These are phyloP conservation scores for Elsinoe australis DNA, from an alignment of 2,329 filamentous ascomycete genomes.

Conservation along the genomic window DNA sequence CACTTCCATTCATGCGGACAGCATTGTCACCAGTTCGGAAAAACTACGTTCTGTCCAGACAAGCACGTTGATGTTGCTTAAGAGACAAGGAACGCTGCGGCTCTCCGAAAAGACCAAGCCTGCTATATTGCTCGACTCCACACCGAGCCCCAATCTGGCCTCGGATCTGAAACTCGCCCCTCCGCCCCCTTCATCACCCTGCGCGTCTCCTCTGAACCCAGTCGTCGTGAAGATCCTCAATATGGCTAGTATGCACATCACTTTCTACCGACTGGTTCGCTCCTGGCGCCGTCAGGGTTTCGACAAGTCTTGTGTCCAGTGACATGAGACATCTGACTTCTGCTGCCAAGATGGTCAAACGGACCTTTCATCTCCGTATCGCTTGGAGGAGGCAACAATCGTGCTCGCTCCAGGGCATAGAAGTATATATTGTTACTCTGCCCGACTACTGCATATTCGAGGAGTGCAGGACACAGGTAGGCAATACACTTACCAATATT, in stretches of 20 bases:
- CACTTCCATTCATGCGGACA: constrained; percentile 7
- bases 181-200: constrained; percentile 8
- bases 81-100: too few relatives aligned
- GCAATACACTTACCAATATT: background rate
- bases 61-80: too few relatives aligned
- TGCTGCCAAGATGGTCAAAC: constrained; percentile 14
- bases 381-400: constrained; percentile 8
- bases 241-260: constrained; percentile 9
- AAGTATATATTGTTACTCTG: constrained; percentile 5
- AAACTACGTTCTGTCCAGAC: too few relatives aligned
- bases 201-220: background rate
- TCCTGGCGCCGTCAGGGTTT: constrained; percentile 13
- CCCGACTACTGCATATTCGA: too few relatives aligned
- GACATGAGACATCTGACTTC: constrained; percentile 8
- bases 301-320: background rate
- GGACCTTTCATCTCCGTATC: constrained; percentile 16
- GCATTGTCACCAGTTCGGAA: background rate
- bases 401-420: background rate
- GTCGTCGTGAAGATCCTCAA: background rate
- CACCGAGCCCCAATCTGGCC: background rate
- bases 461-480: constrained; percentile 3
- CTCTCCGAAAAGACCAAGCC: background rate
- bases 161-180: constrained; percentile 14
- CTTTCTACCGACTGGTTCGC: background rate
- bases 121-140: constrained; percentile 5